phyloP scores from a whole-genome alignment of 805 yeast genomes.

The Wickerhamomyces subpelliculosus region DNA sequence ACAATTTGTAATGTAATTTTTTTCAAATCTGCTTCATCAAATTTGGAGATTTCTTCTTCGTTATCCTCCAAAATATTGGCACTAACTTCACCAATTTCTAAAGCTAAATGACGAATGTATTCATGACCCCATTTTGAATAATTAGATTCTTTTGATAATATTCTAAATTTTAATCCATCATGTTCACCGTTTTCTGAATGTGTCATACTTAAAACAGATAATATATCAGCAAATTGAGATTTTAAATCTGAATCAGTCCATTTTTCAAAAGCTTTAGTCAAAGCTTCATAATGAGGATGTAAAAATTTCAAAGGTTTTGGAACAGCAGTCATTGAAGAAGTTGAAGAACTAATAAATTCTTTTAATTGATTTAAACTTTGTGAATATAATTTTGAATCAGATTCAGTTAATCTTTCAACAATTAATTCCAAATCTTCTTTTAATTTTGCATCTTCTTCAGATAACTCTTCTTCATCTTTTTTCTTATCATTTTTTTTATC shows the following conservation, averaged over 20 bases:
- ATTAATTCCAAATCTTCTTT: conserved; percentile 81
- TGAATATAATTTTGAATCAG: conserved; percentile 39
- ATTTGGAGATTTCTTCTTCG: conserved; percentile 19
- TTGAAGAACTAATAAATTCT: conserved; percentile 77
- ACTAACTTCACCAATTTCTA: conserved; percentile 89
- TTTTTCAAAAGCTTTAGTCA: conserved; percentile 55
- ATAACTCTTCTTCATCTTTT: conserved; percentile 66
- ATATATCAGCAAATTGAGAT: conserved; percentile 70
- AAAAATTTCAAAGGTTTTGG: conserved; percentile 97
- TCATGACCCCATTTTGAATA: conserved; percentile 96
- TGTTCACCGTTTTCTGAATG: conserved; percentile 74
- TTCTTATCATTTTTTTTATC: conserved; percentile 17
- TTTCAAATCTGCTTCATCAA: conserved; percentile 39
- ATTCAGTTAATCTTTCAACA: conserved; percentile 68
- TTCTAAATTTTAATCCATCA: conserved; percentile 75
- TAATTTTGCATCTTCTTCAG: conserved; percentile 87
- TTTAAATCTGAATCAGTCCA: conserved; percentile 53
- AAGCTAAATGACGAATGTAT: conserved; percentile 89
- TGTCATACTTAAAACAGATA: conserved; percentile 94
- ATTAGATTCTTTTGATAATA: conserved; percentile 48
- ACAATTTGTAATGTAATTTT: conserved; percentile 70
- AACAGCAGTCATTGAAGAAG: conserved; percentile 98
- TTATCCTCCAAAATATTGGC: conserved; percentile 43
- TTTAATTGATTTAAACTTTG: conserved; percentile 67
- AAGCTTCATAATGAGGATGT: conserved; percentile 74